Conservation (phyloP, 176 grass and related monocot species). For the Alopecurus myosuroides region DNA sequence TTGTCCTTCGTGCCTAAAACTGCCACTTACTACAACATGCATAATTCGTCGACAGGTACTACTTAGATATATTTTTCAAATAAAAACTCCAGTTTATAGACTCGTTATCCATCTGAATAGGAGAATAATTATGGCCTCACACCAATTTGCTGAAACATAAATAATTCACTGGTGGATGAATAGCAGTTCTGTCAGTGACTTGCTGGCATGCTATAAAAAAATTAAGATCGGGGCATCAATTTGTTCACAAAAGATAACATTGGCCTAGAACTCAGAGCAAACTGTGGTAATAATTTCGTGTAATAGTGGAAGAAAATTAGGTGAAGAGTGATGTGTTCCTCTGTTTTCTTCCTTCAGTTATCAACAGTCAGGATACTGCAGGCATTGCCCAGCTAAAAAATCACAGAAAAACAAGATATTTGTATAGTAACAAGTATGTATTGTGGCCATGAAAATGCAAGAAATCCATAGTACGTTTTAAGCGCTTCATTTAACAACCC, state of each 20-base stretch:
- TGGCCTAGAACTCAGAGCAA: not conserved
- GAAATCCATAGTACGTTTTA: not conserved
- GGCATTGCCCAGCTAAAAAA: not conserved
- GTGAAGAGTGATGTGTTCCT: not conserved
- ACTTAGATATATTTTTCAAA: no score
- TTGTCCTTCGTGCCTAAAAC: not conserved
- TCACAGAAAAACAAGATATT: not conserved
- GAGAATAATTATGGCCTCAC: not conserved
- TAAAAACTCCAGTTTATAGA: not conserved
- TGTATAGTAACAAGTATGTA: not conserved
- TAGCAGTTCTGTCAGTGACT: not conserved
- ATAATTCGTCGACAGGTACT: not conserved
- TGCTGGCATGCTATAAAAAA: not conserved
- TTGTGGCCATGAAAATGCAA: not conserved
- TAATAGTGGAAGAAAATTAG: not conserved
- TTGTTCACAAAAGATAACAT: not conserved
- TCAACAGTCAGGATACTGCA: no score
- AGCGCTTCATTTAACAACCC: not conserved
- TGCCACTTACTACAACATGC: not conserved
- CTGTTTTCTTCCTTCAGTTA: not conserved
- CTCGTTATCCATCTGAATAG: slow-evolving; percentile 31
- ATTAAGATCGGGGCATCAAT: not conserved
- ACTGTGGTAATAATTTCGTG: not conserved
- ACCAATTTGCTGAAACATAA: not conserved
- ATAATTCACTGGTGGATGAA: no score